Evolutionary conservation across 2,329 filamentous ascomycete genomes (phyloP).

Genomic region (Colletotrichum aenigma): DNA sequence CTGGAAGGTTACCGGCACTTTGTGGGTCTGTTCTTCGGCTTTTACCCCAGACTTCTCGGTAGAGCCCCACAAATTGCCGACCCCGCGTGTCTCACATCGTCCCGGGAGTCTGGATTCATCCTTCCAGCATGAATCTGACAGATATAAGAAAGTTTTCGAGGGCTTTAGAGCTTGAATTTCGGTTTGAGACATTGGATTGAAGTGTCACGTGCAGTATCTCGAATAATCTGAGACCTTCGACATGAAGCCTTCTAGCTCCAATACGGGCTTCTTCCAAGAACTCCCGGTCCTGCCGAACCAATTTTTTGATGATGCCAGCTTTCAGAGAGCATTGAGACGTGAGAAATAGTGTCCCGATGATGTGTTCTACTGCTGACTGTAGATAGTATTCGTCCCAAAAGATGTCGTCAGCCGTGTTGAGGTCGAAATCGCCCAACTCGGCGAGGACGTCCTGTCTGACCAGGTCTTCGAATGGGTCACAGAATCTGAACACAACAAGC

Average conservation of each 20-base stretch:
- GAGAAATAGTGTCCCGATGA: slow-evolving; percentile 20
- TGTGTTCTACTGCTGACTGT: background rate
- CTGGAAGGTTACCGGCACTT: background rate
- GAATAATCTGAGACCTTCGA: background rate
- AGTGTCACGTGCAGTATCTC: background rate
- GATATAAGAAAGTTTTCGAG: background rate
- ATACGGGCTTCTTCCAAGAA: slow-evolving; percentile 61
- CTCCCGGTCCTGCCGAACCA: slow-evolving; percentile 58
- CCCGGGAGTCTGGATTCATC: background rate
- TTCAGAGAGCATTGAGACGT: slow-evolving; percentile 58
- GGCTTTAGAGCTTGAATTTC: no score
- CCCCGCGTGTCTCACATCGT: background rate
- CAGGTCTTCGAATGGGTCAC: slow-evolving; percentile 61
- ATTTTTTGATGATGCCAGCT: slow-evolving; percentile 58
- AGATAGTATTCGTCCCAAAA: slow-evolving; percentile 53
- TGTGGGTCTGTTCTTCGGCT: background rate
- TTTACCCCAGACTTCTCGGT: background rate
- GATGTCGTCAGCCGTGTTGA: slow-evolving; percentile 41
- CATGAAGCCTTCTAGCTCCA: slow-evolving; percentile 50
- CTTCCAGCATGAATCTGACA: background rate
- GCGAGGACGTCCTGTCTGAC: slow-evolving; percentile 56
- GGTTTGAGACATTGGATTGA: background rate
- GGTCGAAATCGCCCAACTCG: slow-evolving; percentile 51
- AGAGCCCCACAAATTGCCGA: background rate
- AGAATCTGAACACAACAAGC: slow-evolving; percentile 69